Conservation (phyloP, 495 filamentous ascomycete genomes). For the Penicilliopsis zonata region DNA sequence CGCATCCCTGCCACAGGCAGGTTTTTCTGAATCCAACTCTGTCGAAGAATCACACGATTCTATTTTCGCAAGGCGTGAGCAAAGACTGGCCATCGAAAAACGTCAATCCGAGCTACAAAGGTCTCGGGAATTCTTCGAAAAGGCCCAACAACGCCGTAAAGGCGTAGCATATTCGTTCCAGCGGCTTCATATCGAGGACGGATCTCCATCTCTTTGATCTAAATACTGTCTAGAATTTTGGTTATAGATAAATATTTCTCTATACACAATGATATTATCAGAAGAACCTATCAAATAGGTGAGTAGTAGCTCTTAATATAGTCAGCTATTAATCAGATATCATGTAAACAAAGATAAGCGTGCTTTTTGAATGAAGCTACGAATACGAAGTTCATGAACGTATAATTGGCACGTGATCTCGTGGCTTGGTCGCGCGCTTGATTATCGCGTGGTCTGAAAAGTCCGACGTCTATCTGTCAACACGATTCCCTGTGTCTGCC, state of each 20-base stretch:
- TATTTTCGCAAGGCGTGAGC: slow-evolving; percentile 18
- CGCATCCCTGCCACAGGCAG: slow-evolving; percentile 13
- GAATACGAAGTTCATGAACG: neutral
- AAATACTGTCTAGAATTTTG: too few relatives aligned
- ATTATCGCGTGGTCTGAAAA: neutral
- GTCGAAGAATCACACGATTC: slow-evolving; percentile 12
- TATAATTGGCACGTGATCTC: slow-evolving; percentile 37
- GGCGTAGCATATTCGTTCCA: slow-evolving; percentile 22
- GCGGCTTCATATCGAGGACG: slow-evolving; percentile 20
- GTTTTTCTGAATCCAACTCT: slow-evolving; percentile 8
- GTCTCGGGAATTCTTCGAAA: slow-evolving; percentile 23
- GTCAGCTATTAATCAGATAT: neutral
- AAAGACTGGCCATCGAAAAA: slow-evolving; percentile 22
- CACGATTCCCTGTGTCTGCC: neutral
- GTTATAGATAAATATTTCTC: too few relatives aligned
- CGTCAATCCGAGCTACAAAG: slow-evolving; percentile 18
- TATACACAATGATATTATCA: too few relatives aligned
- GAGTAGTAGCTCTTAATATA: slow-evolving; percentile 1
- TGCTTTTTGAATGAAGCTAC: neutral
- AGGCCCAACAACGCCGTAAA: slow-evolving; percentile 19
- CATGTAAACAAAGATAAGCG: too few relatives aligned
- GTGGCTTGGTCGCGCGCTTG: slow-evolving; percentile 16
- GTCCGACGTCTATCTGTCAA: neutral
- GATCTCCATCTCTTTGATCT: slow-evolving; percentile 23
- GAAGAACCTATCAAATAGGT: neutral